Evolutionary conservation across 176 grass and related monocot species (phyloP).

Genomic region (Rhynchospora breviuscula): DNA sequence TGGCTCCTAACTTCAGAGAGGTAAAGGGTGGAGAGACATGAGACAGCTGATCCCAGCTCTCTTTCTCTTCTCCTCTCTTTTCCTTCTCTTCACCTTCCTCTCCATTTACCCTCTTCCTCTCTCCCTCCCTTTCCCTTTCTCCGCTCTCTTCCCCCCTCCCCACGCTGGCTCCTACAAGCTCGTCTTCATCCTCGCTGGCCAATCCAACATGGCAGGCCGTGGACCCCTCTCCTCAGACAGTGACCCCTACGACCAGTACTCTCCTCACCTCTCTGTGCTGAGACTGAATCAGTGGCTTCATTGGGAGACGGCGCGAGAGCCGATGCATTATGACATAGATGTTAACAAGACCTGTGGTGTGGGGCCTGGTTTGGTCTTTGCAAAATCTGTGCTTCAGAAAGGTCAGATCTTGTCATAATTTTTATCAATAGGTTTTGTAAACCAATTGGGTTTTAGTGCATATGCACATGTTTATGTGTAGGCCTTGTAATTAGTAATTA

Average conservation of each 20-base stretch:
- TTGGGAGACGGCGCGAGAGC: constrained; percentile 59
- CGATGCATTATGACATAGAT: constrained; percentile 90
- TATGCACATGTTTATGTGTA: neutral
- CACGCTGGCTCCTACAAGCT: constrained; percentile 43
- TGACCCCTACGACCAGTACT: constrained; percentile 9
- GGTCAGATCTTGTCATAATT: neutral
- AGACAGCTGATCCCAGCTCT: constrained; percentile 30
- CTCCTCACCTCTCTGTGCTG: constrained; percentile 49
- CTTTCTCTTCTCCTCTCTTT: constrained; percentile 24
- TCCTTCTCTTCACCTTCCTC: constrained; percentile 34
- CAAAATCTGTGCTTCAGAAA: constrained; percentile 39
- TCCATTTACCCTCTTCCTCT: constrained; percentile 4
- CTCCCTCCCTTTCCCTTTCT: constrained; percentile 15
- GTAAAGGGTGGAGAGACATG: neutral
- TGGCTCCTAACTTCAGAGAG: neutral
- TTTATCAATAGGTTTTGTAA: neutral
- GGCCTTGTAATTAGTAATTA: neutral
- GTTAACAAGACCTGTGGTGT: constrained; percentile 71
- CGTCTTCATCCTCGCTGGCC: constrained; percentile 76
- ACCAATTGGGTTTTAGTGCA: neutral
- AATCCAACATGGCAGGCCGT: constrained; percentile 96
- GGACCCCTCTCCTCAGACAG: constrained; percentile 25
- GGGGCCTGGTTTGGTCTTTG: constrained; percentile 79
- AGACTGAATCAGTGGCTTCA: constrained; percentile 43
- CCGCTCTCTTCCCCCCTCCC: constrained; percentile 18